A percentile compares a stretch with the other conserved stretches of the same genome.
phyloP scores from a whole-genome alignment of 2,329 filamentous ascomycete species.

The Monosporascus sp. region DNA sequence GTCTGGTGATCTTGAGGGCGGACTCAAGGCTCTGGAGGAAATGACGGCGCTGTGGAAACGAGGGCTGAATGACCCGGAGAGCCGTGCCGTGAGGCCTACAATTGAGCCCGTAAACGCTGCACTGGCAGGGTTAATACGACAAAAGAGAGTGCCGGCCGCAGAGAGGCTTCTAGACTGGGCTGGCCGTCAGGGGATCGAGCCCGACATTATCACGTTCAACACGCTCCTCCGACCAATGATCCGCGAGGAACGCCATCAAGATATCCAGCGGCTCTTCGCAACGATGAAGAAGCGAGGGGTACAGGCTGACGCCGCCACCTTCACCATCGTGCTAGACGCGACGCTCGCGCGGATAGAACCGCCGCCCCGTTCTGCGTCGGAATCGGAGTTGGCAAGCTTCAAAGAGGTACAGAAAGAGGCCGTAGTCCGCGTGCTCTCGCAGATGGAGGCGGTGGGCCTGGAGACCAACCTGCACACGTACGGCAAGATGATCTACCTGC shows the following conservation, averaged over 20 bases:
- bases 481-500: slow-evolving; percentile 61
- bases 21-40: slow-evolving; percentile 59
- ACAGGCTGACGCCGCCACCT: slow-evolving; percentile 61
- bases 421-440: slow-evolving; percentile 49
- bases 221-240: slow-evolving; percentile 59
- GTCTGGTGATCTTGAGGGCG: slow-evolving; percentile 45
- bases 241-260: slow-evolving; percentile 37
- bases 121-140: slow-evolving; percentile 54
- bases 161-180: slow-evolving; percentile 55
- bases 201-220: slow-evolving; percentile 60
- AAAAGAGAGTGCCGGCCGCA: slow-evolving; percentile 42
- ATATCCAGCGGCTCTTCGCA: slow-evolving; percentile 47
- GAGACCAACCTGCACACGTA: slow-evolving; percentile 59
- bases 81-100: slow-evolving; percentile 48
- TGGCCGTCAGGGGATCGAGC: slow-evolving; percentile 45
- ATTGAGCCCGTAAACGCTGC: slow-evolving; percentile 65
- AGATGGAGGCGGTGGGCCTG: slow-evolving; percentile 53
- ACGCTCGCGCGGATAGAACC: slow-evolving; percentile 37
- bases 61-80: slow-evolving; percentile 28
- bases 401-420: slow-evolving; percentile 43
- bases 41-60: slow-evolving; percentile 57
- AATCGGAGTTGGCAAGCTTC: slow-evolving; percentile 5
- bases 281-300: slow-evolving; percentile 54
- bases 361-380: slow-evolving; percentile 15
- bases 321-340: slow-evolving; percentile 65